Percentiles rank a stretch among this genome's conserved stretches.
Evolutionary conservation across 805 yeast species (phyloP).

Genomic region (Starmerella gropengiesseri): DNA sequence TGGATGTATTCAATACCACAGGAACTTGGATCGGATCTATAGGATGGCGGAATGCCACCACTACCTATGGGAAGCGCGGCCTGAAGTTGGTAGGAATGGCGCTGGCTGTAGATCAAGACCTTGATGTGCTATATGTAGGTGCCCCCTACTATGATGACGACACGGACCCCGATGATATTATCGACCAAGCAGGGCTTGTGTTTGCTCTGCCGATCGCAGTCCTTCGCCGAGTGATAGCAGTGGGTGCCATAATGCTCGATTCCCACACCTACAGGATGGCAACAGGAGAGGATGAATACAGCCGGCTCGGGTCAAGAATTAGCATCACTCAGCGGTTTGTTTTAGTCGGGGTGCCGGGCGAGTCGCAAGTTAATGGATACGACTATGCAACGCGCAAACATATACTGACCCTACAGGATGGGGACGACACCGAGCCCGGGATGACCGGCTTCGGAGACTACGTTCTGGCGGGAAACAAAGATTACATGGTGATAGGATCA

Average conservation of each 20-base stretch:
- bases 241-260: background rate
- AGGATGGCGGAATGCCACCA: slow-evolving; percentile 26
- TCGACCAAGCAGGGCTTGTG: slow-evolving; percentile 33
- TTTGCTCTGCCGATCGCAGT: slow-evolving; percentile 29
- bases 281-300: slow-evolving; percentile 26
- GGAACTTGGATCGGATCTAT: slow-evolving; percentile 25
- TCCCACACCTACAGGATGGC: slow-evolving; percentile 1
- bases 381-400: slow-evolving; percentile 21
- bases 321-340: slow-evolving; percentile 26
- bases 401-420: slow-evolving; percentile 13
- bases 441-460: slow-evolving; percentile 27
- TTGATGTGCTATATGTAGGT: slow-evolving; percentile 33
- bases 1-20: slow-evolving; percentile 32
- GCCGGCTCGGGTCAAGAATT: slow-evolving; percentile 35
- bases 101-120: slow-evolving; percentile 31
- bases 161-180: slow-evolving; percentile 25
- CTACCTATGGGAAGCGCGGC: slow-evolving; percentile 34
- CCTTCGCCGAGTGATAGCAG: slow-evolving; percentile 15
- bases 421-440: slow-evolving; percentile 8
- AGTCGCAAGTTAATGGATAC: slow-evolving; percentile 33
- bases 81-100: slow-evolving; percentile 36
- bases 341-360: slow-evolving; percentile 34
- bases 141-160: slow-evolving; percentile 36
- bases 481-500: slow-evolving; percentile 28
- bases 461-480: slow-evolving; percentile 22